phyloP scores from a whole-genome alignment of 129 eudicot species.

The Chrysanthemum seticuspe region DNA sequence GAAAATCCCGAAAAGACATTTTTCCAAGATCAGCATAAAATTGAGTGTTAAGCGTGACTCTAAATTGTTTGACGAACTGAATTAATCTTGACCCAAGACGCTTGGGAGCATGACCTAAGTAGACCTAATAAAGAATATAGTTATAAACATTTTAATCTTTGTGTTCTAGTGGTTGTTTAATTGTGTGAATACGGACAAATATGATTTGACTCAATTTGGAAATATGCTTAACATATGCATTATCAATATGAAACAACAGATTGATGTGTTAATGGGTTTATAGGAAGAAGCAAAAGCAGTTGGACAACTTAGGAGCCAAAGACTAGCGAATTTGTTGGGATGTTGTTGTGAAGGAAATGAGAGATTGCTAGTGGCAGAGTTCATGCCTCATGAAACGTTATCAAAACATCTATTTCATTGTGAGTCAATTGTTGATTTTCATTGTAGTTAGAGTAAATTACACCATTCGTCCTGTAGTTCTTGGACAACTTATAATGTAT shows the following conservation, averaged over 20 bases:
- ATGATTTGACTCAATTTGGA: not conserved
- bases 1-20: too few relatives aligned
- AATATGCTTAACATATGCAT: not conserved
- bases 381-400: slow-evolving; percentile 86
- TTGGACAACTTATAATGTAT: not conserved
- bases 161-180: not conserved
- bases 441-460: not conserved
- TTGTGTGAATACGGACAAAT: not conserved
- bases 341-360: slow-evolving; percentile 78
- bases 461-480: not conserved
- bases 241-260: not conserved
- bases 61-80: too few relatives aligned
- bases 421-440: slow-evolving; percentile 37
- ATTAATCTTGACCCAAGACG: too few relatives aligned
- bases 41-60: too few relatives aligned
- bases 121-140: too few relatives aligned
- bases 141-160: not conserved
- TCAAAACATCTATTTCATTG: slow-evolving; percentile 96
- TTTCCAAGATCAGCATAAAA: too few relatives aligned
- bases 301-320: slow-evolving; percentile 75
- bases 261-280: slow-evolving; percentile 11
- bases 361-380: slow-evolving; percentile 90
- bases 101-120: too few relatives aligned
- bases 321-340: slow-evolving; percentile 80
- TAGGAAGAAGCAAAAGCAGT: slow-evolving; percentile 92